These are phyloP conservation scores for Achaetomium macrosporum DNA, from an alignment of 2,329 filamentous ascomycete genomes.

Conservation along the genomic window DNA sequence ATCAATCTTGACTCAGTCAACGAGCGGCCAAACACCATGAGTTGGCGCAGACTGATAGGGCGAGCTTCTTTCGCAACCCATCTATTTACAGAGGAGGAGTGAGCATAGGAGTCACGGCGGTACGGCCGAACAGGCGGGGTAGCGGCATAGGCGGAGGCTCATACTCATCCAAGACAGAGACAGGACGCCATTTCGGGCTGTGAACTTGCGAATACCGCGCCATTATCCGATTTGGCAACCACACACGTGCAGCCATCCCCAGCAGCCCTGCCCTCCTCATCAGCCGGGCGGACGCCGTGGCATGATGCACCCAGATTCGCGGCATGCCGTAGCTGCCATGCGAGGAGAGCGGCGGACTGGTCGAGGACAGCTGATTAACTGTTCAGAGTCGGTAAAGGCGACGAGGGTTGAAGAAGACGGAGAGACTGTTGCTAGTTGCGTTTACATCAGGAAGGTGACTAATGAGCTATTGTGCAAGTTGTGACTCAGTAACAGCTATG, in stretches of 20 bases:
- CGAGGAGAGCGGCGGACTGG: slow-evolving; percentile 12
- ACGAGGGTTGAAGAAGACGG: background rate
- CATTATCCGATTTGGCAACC: slow-evolving; percentile 1
- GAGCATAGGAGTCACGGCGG: background rate
- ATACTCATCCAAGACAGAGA: slow-evolving; percentile 60
- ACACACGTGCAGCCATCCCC: slow-evolving; percentile 14
- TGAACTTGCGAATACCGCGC: slow-evolving; percentile 20
- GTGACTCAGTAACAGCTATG: too few species aligned
- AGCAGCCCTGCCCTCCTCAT: slow-evolving; percentile 13
- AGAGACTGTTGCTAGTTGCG: too few species aligned
- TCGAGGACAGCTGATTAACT: background rate
- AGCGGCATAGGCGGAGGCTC: slow-evolving; percentile 10
- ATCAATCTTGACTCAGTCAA: slow-evolving; percentile 84
- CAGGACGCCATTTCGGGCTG: slow-evolving; percentile 53
- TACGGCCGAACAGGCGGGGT: slow-evolving; percentile 9
- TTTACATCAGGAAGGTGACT: background rate
- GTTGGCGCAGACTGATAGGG: slow-evolving; percentile 91
- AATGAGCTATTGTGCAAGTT: background rate
- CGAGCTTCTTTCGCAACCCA: slow-evolving; percentile 90
- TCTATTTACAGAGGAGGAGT: slow-evolving; percentile 41
- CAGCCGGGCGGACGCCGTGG: slow-evolving; percentile 23
- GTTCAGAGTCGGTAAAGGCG: background rate
- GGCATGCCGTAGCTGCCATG: slow-evolving; percentile 27
- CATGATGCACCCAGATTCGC: slow-evolving; percentile 23
- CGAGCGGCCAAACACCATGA: slow-evolving; percentile 95